phyloP scores from a whole-genome alignment of 2,329 filamentous ascomycete species.

The Ilyonectria robusta region DNA sequence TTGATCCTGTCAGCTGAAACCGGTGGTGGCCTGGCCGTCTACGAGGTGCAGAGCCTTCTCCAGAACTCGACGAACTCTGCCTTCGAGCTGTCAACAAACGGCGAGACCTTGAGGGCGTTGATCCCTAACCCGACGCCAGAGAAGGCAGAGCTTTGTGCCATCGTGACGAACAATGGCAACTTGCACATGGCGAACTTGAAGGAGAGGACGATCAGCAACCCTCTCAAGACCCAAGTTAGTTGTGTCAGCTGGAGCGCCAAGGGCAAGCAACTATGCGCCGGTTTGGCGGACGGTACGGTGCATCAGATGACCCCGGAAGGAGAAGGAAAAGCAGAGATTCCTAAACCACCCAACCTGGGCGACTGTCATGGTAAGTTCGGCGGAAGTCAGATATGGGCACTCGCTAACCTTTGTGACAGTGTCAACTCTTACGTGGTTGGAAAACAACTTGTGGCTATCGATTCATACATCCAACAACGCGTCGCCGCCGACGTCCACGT shows the following conservation, averaged over 20 bases:
- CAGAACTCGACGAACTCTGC: conserved; percentile 76
- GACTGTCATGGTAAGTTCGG: conserved; percentile 75
- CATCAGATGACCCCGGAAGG: conserved; percentile 89
- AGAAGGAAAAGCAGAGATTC: conserved; percentile 81
- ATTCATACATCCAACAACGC: conserved; percentile 79
- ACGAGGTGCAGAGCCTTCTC: conserved; percentile 79
- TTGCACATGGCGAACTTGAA: conserved; percentile 88
- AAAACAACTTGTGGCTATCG: conserved; percentile 86
- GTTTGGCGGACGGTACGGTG: conserved; percentile 83
- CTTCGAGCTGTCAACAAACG: conserved; percentile 84
- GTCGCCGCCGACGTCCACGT: conserved; percentile 75
- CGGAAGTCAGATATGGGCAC: conserved; percentile 25
- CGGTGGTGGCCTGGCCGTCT: conserved; percentile 86
- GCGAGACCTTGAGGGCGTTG: conserved; percentile 79
- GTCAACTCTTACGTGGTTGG: conserved; percentile 88
- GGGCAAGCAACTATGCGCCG: conserved; percentile 93
- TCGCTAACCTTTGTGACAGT: conserved; percentile 62
- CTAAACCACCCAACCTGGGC: conserved; percentile 78
- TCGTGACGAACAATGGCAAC: conserved; percentile 85
- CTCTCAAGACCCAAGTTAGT: conserved; percentile 81
- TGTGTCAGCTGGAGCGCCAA: conserved; percentile 92
- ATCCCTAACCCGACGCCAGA: conserved; percentile 85
- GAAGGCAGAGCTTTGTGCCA: conserved; percentile 81
- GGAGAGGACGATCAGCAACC: conserved; percentile 73
- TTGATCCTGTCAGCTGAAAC: conserved; percentile 86